Evolutionary conservation across 441 rosid species (phyloP), one percentile per base, ranked within the genome.

Genomic region (Monsonia emarginata): DNA sequence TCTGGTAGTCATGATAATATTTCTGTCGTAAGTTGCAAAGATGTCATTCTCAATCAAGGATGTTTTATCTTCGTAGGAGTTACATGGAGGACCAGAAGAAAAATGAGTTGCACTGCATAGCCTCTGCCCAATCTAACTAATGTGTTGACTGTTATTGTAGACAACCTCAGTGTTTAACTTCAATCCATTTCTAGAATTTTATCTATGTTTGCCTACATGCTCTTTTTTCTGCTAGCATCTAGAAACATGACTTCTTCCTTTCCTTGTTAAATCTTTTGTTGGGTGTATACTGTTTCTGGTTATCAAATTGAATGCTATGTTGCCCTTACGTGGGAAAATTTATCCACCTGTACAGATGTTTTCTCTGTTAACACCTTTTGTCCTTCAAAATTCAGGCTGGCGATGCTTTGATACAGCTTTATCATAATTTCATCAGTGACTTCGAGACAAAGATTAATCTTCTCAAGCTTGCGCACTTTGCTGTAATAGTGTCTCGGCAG

Each of bases 391-490:
- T 79, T 76, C 87, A 93, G 98, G 90, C 78, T 52, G 98, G 96
- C 38, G 98, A 93, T 86, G 82, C 87, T 69, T 75, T 93, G 71
- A 93, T 90, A 60, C 93, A 93, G 79, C 72, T 93, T 18, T 90
- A 93, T 80, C 86, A 90, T 56, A 87, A 89, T 73, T 93, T 93
- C 74, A 86, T 93, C 64, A 80, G 93, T 0, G 98, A 93, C 72
- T 93, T 93, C 38, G 98, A 91, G 90, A 89, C 93, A 56, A 91
- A 86, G 84, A 89, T 91, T 77, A 91, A 91, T 75, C 98, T 84
- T 66, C 91, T 91, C 70, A 91, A 89, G 84, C 96, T 91, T 71
- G 93, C 96, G 6, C 98, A 89, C 70, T 89, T 93, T 52, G 88
- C 97, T 50, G 96, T 88, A 61, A 81, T 90, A 21, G 95, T 93